These are phyloP conservation scores for Heliocybe sulcata DNA, from an alignment of 1,284 basidiomycete genomes.

Conservation along the genomic window DNA sequence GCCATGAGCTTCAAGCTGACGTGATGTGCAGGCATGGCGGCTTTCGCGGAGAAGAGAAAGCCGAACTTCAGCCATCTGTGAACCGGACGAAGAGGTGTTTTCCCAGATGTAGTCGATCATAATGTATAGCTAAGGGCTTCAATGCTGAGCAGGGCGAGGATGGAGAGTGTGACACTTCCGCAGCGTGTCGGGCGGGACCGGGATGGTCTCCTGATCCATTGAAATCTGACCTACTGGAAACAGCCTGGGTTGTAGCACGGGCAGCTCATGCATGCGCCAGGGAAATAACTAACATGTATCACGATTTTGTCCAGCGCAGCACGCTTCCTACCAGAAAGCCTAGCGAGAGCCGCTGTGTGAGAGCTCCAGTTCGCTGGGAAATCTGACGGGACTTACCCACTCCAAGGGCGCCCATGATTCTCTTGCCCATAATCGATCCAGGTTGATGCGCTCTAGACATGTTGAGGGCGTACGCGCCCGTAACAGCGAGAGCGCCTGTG, in stretches of 20 bases:
- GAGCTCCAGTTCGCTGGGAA: background rate
- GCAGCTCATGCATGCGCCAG: background rate
- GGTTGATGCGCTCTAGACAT: conserved; percentile 26
- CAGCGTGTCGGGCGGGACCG: too few relatives aligned
- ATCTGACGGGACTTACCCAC: conserved; percentile 17
- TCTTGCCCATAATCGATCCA: conserved; percentile 25
- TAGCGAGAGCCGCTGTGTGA: background rate
- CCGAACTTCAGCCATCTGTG: conserved; percentile 69
- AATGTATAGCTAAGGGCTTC: background rate
- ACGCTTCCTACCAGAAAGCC: conserved; percentile 2
- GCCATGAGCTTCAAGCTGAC: background rate
- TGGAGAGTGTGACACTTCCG: background rate
- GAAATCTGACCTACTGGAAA: background rate
- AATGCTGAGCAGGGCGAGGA: background rate
- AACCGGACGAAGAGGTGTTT: conserved; percentile 3
- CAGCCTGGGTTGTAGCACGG: background rate
- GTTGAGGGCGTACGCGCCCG: conserved; percentile 26
- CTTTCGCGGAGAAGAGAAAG: conserved; percentile 97
- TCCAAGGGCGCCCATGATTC: conserved; percentile 27
- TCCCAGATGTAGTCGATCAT: background rate
- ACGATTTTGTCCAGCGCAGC: background rate
- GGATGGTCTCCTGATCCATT: too few relatives aligned
- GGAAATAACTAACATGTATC: background rate
- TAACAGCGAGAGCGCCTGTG: conserved; percentile 23
- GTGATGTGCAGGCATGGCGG: conserved; percentile 69